Conservation (phyloP, 768 basidiomycete species). For the Lyophyllum decastes region DNA sequence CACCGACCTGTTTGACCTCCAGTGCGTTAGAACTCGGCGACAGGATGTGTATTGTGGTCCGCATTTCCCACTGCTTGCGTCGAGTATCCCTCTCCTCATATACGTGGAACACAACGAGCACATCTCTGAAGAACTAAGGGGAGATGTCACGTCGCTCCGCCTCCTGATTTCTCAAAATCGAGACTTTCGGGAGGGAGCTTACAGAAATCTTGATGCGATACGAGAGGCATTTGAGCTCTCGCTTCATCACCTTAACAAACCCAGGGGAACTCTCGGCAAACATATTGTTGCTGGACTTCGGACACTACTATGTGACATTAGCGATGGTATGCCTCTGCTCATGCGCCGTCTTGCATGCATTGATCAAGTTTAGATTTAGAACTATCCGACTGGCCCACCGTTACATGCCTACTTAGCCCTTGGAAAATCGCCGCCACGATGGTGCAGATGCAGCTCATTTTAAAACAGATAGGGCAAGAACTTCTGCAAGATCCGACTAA, state of each 20-base stretch:
- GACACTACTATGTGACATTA: constrained; percentile 66
- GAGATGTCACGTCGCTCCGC: constrained; percentile 53
- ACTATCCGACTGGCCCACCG: constrained; percentile 58
- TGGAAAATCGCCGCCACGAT: constrained; percentile 85
- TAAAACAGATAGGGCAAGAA: constrained; percentile 72
- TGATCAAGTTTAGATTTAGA: constrained; percentile 39
- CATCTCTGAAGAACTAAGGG: constrained; percentile 51
- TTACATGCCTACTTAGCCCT: constrained; percentile 71
- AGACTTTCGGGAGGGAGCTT: constrained; percentile 76
- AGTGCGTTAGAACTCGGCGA: constrained; percentile 68
- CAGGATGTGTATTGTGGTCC: constrained; percentile 67
- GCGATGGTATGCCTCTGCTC: constrained; percentile 42
- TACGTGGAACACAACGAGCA: constrained; percentile 64
- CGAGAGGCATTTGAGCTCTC: constrained; percentile 68
- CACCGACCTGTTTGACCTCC: constrained; percentile 61
- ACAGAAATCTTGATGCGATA: constrained; percentile 72
- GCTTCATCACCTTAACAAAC: constrained; percentile 47
- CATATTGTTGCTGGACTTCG: constrained; percentile 67
- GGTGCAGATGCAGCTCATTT: constrained; percentile 74
- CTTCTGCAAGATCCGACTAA: constrained; percentile 58
- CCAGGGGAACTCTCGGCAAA: constrained; percentile 55
- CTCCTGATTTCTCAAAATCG: constrained; percentile 58
- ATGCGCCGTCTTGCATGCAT: neutral
- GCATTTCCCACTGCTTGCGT: constrained; percentile 64
- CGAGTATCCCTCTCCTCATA: constrained; percentile 68